phyloP scores from a whole-genome alignment of 306 rosid genomes.

The Trifolium dubium region DNA sequence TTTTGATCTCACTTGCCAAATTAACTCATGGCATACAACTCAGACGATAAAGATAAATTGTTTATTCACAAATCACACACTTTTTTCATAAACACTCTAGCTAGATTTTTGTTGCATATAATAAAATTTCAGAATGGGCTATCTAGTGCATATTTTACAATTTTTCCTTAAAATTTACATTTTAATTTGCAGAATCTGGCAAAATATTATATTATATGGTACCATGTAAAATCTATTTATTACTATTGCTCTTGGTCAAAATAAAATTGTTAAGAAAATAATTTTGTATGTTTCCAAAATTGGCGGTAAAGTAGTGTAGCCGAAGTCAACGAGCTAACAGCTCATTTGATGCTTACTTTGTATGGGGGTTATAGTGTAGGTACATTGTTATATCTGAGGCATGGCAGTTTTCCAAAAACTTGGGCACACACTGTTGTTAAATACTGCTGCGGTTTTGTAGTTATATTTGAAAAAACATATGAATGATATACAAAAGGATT shows the following conservation, averaged over 20 bases:
- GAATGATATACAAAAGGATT: slow-evolving; percentile 11
- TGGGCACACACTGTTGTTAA: neutral
- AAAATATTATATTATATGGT: slow-evolving; percentile 5
- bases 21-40: neutral
- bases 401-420: neutral
- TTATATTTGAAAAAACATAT: slow-evolving; percentile 2
- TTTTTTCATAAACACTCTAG: neutral
- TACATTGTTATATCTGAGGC: neutral
- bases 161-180: slow-evolving; percentile 10
- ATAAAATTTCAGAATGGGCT: neutral
- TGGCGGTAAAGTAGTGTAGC: neutral
- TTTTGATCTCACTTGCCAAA: neutral
- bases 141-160: neutral
- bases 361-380: neutral
- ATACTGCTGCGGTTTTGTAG: slow-evolving; percentile 4
- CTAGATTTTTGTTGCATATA: neutral
- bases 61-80: slow-evolving; percentile 7
- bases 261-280: neutral
- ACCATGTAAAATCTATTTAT: slow-evolving; percentile 4
- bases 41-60: neutral
- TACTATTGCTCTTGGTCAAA: slow-evolving; percentile 9
- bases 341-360: neutral
- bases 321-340: neutral
- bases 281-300: neutral
- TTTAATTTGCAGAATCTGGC: neutral